A percentile compares a stretch with the other conserved stretches of the same genome.
Conservation (phyloP, 2,329 filamentous ascomycete species). For the Exophiala sp. region DNA sequence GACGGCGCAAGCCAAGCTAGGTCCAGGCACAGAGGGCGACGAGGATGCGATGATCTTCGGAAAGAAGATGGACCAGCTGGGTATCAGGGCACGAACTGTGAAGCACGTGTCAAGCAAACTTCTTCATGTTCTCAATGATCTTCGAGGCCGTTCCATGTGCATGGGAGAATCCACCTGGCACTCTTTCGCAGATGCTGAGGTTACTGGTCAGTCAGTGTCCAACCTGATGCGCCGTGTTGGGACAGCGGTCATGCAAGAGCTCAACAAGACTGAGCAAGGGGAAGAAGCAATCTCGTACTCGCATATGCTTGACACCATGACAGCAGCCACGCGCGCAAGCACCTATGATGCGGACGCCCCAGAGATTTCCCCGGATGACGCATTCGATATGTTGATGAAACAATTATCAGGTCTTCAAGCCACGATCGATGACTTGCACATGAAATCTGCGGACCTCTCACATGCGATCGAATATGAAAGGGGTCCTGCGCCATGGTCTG, state of each 20-base stretch:
- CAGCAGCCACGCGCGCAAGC: background rate
- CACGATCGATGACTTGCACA: slow-evolving; percentile 59
- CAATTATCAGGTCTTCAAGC: slow-evolving; percentile 20
- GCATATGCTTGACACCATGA: slow-evolving; percentile 12
- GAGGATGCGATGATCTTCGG: slow-evolving; percentile 66
- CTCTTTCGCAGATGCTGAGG: slow-evolving; percentile 67
- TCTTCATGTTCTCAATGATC: slow-evolving; percentile 70
- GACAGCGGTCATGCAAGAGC: slow-evolving; percentile 59
- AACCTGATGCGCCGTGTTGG: slow-evolving; percentile 66
- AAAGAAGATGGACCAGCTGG: slow-evolving; percentile 67
- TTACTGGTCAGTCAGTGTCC: slow-evolving; percentile 62
- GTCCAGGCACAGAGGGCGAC: slow-evolving; percentile 59
- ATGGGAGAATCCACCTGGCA: slow-evolving; percentile 64
- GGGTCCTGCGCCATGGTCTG: slow-evolving; percentile 70
- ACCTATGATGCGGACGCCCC: background rate
- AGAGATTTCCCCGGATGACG: slow-evolving; percentile 5
- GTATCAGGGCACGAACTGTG: slow-evolving; percentile 72
- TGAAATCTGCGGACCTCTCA: slow-evolving; percentile 66
- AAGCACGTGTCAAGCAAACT: slow-evolving; percentile 82
- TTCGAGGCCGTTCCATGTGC: slow-evolving; percentile 71
- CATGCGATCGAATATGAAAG: slow-evolving; percentile 76
- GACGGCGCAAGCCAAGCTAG: slow-evolving; percentile 64
- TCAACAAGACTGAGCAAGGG: slow-evolving; percentile 58
- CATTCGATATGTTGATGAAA: slow-evolving; percentile 19
- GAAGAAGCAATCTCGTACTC: slow-evolving; percentile 19